Evolutionary conservation across 2,329 filamentous ascomycete genomes (phyloP).

Genomic region (Chaetomium olivaceum): DNA sequence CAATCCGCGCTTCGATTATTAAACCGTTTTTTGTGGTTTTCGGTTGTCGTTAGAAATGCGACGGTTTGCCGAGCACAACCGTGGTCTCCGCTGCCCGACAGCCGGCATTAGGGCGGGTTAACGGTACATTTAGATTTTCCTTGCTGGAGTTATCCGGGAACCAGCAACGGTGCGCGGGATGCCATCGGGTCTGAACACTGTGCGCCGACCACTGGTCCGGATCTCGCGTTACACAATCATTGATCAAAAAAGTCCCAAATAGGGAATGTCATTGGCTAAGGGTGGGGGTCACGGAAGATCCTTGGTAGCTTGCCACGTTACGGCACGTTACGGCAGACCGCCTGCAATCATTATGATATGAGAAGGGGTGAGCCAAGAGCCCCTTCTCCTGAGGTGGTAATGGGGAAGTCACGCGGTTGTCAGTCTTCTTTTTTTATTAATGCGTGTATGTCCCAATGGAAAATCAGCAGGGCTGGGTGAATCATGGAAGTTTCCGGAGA

Average conservation of each 20-base stretch:
- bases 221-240: slow-evolving; percentile 23
- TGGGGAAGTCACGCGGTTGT: neutral
- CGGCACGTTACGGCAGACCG: slow-evolving; percentile 6
- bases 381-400: slow-evolving; percentile 1
- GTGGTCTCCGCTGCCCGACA: neutral
- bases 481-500: slow-evolving; percentile 3
- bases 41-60: neutral
- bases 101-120: slow-evolving; percentile 1
- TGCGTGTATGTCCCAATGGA: neutral
- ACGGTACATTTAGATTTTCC: neutral
- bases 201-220: slow-evolving; percentile 8
- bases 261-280: slow-evolving; percentile 11
- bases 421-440: neutral
- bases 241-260: slow-evolving; percentile 14
- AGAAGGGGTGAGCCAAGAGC: neutral
- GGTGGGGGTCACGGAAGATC: slow-evolving; percentile 19
- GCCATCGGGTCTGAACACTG: neutral
- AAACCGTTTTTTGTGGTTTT: neutral
- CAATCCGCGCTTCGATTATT: slow-evolving; percentile 3
- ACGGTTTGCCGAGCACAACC: neutral
- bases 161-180: neutral
- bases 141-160: neutral
- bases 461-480: neutral
- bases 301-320: neutral
- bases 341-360: neutral